Conservation (phyloP, 345 rosid species). For the Hypericum perforatum region DNA sequence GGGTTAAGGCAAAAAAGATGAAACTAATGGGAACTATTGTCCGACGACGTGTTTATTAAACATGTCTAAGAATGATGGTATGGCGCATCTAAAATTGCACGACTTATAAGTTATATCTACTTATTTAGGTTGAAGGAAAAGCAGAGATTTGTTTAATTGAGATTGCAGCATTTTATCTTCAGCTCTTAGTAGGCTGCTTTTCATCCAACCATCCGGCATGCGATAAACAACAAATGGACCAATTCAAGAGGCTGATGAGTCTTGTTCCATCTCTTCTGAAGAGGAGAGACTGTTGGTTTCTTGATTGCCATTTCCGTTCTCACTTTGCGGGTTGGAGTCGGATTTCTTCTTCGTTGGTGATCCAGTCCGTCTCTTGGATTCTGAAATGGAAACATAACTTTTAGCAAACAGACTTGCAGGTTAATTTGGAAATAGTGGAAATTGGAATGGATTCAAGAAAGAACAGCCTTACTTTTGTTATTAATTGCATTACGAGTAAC, state of each 20-base stretch:
- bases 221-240: slow-evolving; percentile 12
- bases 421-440: background rate
- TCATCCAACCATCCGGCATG: slow-evolving; percentile 15
- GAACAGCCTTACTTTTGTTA: slow-evolving; percentile 52
- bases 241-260: background rate
- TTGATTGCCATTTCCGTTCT: slow-evolving; percentile 40
- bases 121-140: slow-evolving; percentile 12
- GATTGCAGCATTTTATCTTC: slow-evolving; percentile 7
- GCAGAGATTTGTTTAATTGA: slow-evolving; percentile 14
- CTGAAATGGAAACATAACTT: slow-evolving; percentile 23
- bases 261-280: slow-evolving; percentile 35
- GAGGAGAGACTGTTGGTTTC: slow-evolving; percentile 26
- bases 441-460: background rate
- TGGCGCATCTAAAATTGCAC: slow-evolving; percentile 10
- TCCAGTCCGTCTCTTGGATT: slow-evolving; percentile 60
- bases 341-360: slow-evolving; percentile 30
- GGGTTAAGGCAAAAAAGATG: too few species aligned
- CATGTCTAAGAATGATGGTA: too few species aligned
- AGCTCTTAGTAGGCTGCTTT: slow-evolving; percentile 27
- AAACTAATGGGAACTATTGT: too few species aligned
- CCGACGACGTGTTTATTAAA: too few species aligned
- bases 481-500: slow-evolving; percentile 73
- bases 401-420: background rate
- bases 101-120: slow-evolving; percentile 4
- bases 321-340: slow-evolving; percentile 20